Percentiles rank a stretch among this genome's conserved stretches.
Conservation (phyloP, 768 basidiomycete species). For the Lentinula aciculospora region DNA sequence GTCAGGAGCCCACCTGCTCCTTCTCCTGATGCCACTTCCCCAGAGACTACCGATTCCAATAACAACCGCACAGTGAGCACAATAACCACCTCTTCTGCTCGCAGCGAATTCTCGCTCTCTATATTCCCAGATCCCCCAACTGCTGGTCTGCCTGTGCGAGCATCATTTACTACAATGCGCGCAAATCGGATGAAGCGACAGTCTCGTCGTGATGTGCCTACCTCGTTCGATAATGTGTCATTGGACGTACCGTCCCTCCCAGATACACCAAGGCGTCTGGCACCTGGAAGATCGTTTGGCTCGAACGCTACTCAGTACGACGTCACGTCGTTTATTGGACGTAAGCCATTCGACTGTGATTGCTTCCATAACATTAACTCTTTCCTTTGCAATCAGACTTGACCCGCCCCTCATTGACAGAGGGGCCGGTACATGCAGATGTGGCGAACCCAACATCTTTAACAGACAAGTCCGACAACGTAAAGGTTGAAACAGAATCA, state of each 20-base stretch:
- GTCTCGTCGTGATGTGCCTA: conserved; percentile 2
- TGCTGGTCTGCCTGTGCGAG: conserved; percentile 11
- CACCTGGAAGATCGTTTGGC: conserved; percentile 18
- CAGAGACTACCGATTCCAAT: not conserved
- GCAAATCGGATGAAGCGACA: not conserved
- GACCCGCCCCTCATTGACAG: not conserved
- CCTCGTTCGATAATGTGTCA: not conserved
- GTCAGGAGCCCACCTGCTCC: not conserved
- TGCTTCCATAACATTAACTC: not conserved
- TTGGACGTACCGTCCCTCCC: conserved; percentile 8
- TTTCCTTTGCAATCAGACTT: not conserved
- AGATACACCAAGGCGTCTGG: conserved; percentile 4
- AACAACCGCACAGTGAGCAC: not conserved
- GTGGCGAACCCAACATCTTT: conserved; percentile 14
- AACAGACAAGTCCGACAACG: not conserved
- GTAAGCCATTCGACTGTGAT: conserved; percentile 20
- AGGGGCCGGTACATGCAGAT: conserved; percentile 11
- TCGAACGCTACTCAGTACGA: conserved; percentile 59
- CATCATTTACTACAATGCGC: not conserved
- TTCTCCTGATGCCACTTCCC: conserved; percentile 6
- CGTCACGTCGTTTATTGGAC: conserved; percentile 69
- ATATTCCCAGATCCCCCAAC: conserved; percentile 62
- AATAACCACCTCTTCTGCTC: conserved; percentile 10
- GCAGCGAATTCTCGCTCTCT: conserved; percentile 64
- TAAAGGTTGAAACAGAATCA: conserved; percentile 15